phyloP scores from a whole-genome alignment of 495 filamentous ascomycete genomes.

The Hypoxylon lienhwacheense region DNA sequence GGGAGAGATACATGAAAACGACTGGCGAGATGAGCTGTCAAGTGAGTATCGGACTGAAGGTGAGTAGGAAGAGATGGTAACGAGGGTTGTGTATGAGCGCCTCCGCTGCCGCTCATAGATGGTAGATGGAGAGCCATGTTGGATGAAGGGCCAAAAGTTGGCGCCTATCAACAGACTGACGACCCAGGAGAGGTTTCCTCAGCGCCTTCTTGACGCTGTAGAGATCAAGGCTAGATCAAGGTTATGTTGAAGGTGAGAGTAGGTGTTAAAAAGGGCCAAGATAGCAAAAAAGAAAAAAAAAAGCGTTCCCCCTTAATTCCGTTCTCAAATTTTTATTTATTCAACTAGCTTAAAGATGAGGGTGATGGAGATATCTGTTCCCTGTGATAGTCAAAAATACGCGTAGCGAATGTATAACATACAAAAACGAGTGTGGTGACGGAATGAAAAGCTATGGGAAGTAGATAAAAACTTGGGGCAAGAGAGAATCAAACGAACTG shows the following conservation, averaged over 20 bases:
- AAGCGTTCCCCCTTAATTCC: conserved; percentile 1
- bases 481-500: conserved; percentile 24
- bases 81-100: conserved; percentile 84
- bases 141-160: conserved; percentile 35
- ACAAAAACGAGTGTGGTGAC: conserved; percentile 38
- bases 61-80: conserved; percentile 85
- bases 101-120: conserved; percentile 49
- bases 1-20: conserved; percentile 90
- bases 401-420: conserved; percentile 37
- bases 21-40: conserved; percentile 94
- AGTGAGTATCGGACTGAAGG: conserved; percentile 92
- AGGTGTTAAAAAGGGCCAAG: conserved; percentile 9
- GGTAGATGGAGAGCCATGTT: conserved; percentile 53
- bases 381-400: conserved; percentile 19
- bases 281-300: conserved; percentile 23
- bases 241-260: conserved; percentile 4
- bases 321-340: neutral
- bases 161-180: conserved; percentile 27
- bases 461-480: conserved; percentile 21
- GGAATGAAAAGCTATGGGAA: conserved; percentile 30
- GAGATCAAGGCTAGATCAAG: neutral
- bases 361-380: conserved; percentile 4
- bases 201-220: conserved; percentile 16
- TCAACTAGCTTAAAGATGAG: neutral
- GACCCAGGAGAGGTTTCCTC: conserved; percentile 12